Conservation (phyloP, 163 green algal genomes). For the Chlorella variabilis region DNA sequence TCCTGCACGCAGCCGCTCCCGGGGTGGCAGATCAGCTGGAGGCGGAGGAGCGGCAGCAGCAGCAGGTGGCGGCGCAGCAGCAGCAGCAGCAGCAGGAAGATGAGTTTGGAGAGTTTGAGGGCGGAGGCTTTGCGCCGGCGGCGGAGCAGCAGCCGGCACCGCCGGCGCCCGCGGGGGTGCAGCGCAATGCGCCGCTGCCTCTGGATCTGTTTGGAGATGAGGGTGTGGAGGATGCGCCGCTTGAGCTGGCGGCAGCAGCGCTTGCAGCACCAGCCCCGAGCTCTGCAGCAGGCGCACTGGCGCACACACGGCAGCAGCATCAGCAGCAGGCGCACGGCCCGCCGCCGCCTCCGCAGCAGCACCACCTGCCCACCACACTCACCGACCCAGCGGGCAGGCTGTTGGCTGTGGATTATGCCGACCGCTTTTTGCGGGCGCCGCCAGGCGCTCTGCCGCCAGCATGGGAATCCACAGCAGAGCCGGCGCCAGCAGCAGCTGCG, state of each 20-base stretch:
- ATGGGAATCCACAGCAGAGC: background rate
- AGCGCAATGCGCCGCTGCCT: background rate
- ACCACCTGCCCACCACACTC: background rate
- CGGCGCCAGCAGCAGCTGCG: background rate
- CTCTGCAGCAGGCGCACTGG: no score
- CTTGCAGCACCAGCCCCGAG: background rate
- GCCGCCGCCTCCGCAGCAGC: background rate
- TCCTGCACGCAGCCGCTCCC: constrained; percentile 4
- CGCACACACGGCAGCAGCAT: no score
- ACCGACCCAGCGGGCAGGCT: background rate
- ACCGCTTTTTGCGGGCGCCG: background rate
- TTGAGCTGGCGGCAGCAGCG: background rate
- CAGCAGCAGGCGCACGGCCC: background rate
- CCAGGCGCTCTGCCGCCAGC: no score
- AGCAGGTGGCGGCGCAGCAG: background rate
- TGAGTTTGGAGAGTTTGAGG: background rate
- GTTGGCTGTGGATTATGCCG: background rate
- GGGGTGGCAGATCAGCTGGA: background rate
- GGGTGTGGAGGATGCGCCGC: background rate
- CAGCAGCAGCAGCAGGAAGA: background rate
- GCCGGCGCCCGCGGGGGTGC: background rate
- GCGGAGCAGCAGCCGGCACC: background rate
- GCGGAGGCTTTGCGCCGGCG: background rate
- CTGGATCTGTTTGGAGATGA: constrained; percentile 10
- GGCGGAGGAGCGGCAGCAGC: background rate